Conservation (phyloP, 225 moss, liverwort and hornwort genomes). For the Neckera pumila region DNA sequence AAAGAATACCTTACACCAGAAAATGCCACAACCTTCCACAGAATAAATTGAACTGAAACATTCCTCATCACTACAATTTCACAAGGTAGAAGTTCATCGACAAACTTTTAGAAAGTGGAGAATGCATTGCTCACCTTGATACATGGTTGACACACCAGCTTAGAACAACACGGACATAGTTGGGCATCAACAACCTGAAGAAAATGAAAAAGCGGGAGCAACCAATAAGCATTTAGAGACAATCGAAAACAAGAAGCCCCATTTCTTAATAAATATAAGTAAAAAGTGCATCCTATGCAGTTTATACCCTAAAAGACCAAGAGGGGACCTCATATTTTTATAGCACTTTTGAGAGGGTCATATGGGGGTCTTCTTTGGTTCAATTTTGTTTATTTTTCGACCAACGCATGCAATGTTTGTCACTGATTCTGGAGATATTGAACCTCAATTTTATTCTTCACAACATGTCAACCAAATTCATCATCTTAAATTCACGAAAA, state of each 20-base stretch:
- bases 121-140: slow-evolving; percentile 34
- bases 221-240: not conserved
- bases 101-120: not conserved
- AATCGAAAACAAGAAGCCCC: not conserved
- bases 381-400: not conserved
- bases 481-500: not conserved
- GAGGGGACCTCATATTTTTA: not conserved
- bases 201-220: not conserved
- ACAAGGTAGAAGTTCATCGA: not conserved
- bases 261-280: not conserved
- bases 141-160: slow-evolving; percentile 57
- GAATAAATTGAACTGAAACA: not conserved
- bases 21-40: not conserved
- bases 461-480: not conserved
- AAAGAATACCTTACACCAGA: not conserved
- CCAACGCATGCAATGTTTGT: not conserved
- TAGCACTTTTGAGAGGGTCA: not conserved
- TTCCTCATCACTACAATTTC: not conserved
- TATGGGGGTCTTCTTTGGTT: not conserved
- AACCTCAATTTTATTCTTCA: not conserved
- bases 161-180: slow-evolving; percentile 62
- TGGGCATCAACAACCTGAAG: slow-evolving; percentile 54
- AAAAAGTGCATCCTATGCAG: not conserved
- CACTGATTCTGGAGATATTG: not conserved
- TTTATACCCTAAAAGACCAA: not conserved